Base-by-base conservation (phyloP, 2,329 filamentous ascomycete genomes). In the Neofusicoccum laricinum region DNA sequence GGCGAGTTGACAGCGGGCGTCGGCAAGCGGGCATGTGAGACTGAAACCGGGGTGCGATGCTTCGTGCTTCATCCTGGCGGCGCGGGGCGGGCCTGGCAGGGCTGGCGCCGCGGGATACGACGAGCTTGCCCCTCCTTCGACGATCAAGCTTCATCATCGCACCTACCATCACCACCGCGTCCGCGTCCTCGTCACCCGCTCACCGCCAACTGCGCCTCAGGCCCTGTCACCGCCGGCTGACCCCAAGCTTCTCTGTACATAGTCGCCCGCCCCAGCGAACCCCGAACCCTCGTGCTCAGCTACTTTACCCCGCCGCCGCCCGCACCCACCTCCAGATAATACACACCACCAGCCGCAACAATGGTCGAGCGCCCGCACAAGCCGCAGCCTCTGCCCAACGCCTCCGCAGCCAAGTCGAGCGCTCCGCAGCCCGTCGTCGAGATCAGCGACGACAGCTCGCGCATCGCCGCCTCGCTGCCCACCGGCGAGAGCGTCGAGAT, bases 281-380 rank as follows among this genome's bases (percentile, higher is more conserved):
- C 34, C 17, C 32, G 50, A 32, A 21, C 38, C 21, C 25, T 34
- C 14, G n/a, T 45, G 21, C 53, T 43, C 38, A 43, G 45, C 53
- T 43, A n/a, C 36, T 41, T 36, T 19, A n/a, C 38, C 12, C 59
- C 19, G 38, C 49, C 61, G 25, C 25, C 25, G 25, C 25, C 25
- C 25, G 25, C 25, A 30, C 25, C 25, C 25, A 30, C 25, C 25
- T 30, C 25, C 25, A 30, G 21, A 41, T 41, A 53, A 50, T 15
- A 32, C 38, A n/a, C 12, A 7, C 10, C 34, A 21, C n/a, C 12
- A 32, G 15, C 25, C 45, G 45, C 41, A 7, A 57, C 66, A 58
- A 90, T 90, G 86, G 90, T 96, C 79, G 92, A 96, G 75, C 89
- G 93, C 76, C 86, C 88, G 69, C 92, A 96, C 80, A 95, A 92